Base-by-base conservation (phyloP, 257 asterid species). In the Paulownia fortunei region DNA sequence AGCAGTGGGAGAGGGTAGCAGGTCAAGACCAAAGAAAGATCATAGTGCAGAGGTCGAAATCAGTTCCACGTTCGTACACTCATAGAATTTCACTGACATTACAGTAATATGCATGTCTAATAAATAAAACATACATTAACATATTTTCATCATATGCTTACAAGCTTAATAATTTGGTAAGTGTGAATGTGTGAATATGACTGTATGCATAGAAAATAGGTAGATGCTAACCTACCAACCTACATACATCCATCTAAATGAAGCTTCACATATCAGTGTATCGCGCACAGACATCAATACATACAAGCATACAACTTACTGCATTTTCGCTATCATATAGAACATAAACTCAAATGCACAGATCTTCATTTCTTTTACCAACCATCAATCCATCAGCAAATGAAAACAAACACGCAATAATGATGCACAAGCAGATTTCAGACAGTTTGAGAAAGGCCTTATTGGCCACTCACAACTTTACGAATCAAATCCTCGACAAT, bases 381-480 rank as follows among this genome's bases (percentile, higher is more conserved):
- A 54, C 23, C 49, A 18, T 3, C 26, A 6, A 62, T 61, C 27
- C 49, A 65, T n/a, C 27, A 59, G 37, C 42, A 78, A 54, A 47
- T 67, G 39, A 32, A 21, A 21, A 65, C 9, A 47, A 74, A 6
- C 32, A 37, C 8, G 60, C 69, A 51, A 51, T 12, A 52, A 2
- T 24, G 6, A 39, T 13, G 70, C 8, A 46, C 27, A 64, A 18
- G 6, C 8, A 46, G 23, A 76, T 27, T 19, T 8, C 44, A 79
- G 9, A 21, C 18, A 44, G 39, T 41, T 37, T 15, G 41, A 18
- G 27, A 36, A 39, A 60, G 13, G 44, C 39, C 11, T 21, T 15
- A 30, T 0, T 19, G n/a, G 18, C 23, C 23, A 81, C 90, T 84
- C 76, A 88, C 92, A 58, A 79, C 79, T 73, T 52, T 78, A 51